These are phyloP conservation scores for Pseudogymnoascus sp. DNA, from an alignment of 2,329 filamentous ascomycete species.

Conservation along the genomic window DNA sequence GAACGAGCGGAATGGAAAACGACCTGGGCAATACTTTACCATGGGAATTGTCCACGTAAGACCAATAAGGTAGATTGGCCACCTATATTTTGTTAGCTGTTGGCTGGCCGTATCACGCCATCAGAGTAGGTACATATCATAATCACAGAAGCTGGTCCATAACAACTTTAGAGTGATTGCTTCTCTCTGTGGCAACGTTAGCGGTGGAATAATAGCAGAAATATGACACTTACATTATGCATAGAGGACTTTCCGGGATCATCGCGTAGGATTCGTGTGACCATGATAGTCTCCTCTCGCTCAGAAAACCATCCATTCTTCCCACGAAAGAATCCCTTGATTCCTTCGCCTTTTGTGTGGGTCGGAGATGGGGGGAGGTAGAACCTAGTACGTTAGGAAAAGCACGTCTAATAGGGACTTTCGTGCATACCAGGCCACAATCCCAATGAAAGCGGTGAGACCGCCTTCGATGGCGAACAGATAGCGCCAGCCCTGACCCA, in stretches of 20 bases:
- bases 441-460: slow-evolving; percentile 43
- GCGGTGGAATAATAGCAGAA: too few species aligned
- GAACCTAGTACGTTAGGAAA: slow-evolving; percentile 34
- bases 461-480: slow-evolving; percentile 38
- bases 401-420: too few species aligned
- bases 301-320: slow-evolving; percentile 53
- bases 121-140: slow-evolving; percentile 31
- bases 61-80: slow-evolving; percentile 35
- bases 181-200: too few species aligned
- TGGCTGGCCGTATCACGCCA: too few species aligned
- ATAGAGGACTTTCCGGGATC: slow-evolving; percentile 41
- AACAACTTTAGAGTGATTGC: slow-evolving; percentile 34
- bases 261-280: slow-evolving; percentile 49
- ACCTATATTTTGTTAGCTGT: slow-evolving; percentile 18
- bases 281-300: slow-evolving; percentile 58
- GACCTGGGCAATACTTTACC: too few species aligned
- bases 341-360: slow-evolving; percentile 46
- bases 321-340: slow-evolving; percentile 38
- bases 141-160: slow-evolving; percentile 40
- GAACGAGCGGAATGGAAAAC: too few species aligned
- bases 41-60: slow-evolving; percentile 13
- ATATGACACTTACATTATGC: too few species aligned
- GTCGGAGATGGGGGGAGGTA: slow-evolving; percentile 53
- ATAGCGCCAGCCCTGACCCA: slow-evolving; percentile 51
- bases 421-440: slow-evolving; percentile 33